Percentiles rank a stretch among this genome's conserved stretches.
Conservation (phyloP, 345 rosid genomes). For the Crucihimalaya himalaica region DNA sequence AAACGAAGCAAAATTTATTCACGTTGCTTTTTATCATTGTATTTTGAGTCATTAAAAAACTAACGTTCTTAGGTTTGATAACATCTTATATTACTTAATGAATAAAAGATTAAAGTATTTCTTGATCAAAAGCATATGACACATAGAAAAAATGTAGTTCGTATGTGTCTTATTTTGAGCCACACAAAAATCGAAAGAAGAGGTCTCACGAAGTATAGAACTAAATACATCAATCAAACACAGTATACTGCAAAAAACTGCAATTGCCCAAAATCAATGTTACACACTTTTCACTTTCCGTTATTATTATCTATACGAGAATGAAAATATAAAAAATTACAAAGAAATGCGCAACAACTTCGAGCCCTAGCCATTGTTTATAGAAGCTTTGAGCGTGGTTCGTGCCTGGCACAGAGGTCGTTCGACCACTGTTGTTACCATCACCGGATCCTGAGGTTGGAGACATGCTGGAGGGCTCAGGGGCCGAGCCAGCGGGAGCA, state of each 20-base stretch:
- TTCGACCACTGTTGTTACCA: slow-evolving; percentile 8
- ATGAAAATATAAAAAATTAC: background rate
- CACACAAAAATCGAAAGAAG: slow-evolving; percentile 21
- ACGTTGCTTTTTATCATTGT: background rate
- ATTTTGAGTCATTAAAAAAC: too few relatives aligned
- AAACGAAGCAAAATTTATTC: background rate
- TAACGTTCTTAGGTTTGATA: too few relatives aligned
- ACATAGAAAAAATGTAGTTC: background rate
- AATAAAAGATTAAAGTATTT: background rate
- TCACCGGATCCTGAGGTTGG: slow-evolving; percentile 26
- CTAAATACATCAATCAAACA: background rate
- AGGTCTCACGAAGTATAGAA: slow-evolving; percentile 11
- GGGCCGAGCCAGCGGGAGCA: slow-evolving; percentile 25
- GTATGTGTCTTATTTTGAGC: slow-evolving; percentile 10
- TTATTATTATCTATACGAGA: background rate
- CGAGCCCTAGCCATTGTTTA: slow-evolving; percentile 22
- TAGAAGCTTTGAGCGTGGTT: background rate
- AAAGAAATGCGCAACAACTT: slow-evolving; percentile 8
- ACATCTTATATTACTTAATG: too few relatives aligned
- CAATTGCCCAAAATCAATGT: slow-evolving; percentile 5
- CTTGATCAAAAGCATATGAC: background rate
- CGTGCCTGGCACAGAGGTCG: background rate
- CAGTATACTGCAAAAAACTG: background rate
- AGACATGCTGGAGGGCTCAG: slow-evolving; percentile 25
- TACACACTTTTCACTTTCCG: background rate